Evolutionary conservation across 2,329 filamentous ascomycete species (phyloP).

Genomic region (Lecanosticta acicola): DNA sequence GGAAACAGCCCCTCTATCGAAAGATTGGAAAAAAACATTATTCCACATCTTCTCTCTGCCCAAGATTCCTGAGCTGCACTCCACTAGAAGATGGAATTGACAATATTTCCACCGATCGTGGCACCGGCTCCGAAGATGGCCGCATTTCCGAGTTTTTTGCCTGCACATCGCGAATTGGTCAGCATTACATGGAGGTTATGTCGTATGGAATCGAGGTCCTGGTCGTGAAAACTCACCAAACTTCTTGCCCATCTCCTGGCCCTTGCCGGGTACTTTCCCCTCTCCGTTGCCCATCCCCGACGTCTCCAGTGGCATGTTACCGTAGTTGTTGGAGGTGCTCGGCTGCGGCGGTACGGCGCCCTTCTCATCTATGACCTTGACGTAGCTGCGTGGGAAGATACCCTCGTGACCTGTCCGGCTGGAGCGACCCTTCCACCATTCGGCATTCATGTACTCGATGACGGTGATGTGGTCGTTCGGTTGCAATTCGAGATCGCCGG

Average conservation of each 20-base stretch:
- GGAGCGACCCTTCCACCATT: constrained; percentile 94
- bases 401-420: constrained; percentile 76
- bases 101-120: constrained; percentile 62
- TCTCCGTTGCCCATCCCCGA: constrained; percentile 47
- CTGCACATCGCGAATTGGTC: too few relatives aligned
- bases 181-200: too few relatives aligned
- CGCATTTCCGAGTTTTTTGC: too few relatives aligned
- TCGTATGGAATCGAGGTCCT: too few relatives aligned
- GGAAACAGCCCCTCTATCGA: too few relatives aligned
- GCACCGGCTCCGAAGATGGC: constrained; percentile 92
- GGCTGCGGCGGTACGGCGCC: constrained; percentile 37
- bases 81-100: constrained; percentile 20
- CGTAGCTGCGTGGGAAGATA: constrained; percentile 93
- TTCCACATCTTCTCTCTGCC: too few relatives aligned
- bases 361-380: constrained; percentile 64
- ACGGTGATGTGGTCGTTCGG: constrained; percentile 76
- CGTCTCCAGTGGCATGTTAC: constrained; percentile 69
- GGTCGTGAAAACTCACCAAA: too few relatives aligned
- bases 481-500: constrained; percentile 74
- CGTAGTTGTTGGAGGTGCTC: constrained; percentile 53
- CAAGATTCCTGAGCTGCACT: too few relatives aligned
- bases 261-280: constrained; percentile 55
- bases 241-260: constrained; percentile 23
- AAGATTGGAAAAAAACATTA: too few relatives aligned
- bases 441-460: constrained; percentile 87